Evolutionary conservation across 768 basidiomycete genomes (phyloP), one percentile per base, ranked within the genome.

Genomic region (Agaricus sinodeliciosus): DNA sequence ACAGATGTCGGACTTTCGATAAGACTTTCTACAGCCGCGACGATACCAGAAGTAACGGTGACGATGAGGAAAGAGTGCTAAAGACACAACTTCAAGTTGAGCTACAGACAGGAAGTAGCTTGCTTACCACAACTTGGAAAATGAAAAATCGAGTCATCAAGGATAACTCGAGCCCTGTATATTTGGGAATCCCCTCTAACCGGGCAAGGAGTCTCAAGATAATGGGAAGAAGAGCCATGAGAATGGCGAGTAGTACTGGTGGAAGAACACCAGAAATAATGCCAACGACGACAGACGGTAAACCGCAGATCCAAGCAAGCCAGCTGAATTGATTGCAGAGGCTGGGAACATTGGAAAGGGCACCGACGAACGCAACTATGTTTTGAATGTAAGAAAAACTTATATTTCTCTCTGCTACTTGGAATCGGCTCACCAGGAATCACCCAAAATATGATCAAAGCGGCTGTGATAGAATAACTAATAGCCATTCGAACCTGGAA

Each of bases 51-150:
- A 31, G 82, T 76, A 28, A 98, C 66, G 0, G 94, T 90, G 31
- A 96, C 84, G 60, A 96, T 81, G 41, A 98, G 72, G 81, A 98
- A 99, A 2, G 90, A 91, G 69, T 98, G 89, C 88, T 96, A 69
- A 18, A 48, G 31, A 37, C 22, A 31, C 31, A 31, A n/a, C 50
- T 49, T 48, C 13, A 57, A 27, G 26, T 41, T 8, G n/a, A 2
- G 34, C 3, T 16, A 9, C 22, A 7, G 19, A 13, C 9, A 43
- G 2, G 15, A 34, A 44, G 48, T 2, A 18, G 9, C 42, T 34
- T 3, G 81, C 90, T 58, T 68, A 94, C 91, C 49, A 96, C 70
- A 45, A 94, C 89, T 71, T 89, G 87, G 77, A 96, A 96, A 57
- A 91, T 72, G 72, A 95, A 95, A 71, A 77, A 98, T 18, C 96